A percentile compares a stretch with the other conserved stretches of the same genome.
Evolutionary conservation across 1,284 basidiomycete species (phyloP).

Genomic region (Ceratobasidium sp.): DNA sequence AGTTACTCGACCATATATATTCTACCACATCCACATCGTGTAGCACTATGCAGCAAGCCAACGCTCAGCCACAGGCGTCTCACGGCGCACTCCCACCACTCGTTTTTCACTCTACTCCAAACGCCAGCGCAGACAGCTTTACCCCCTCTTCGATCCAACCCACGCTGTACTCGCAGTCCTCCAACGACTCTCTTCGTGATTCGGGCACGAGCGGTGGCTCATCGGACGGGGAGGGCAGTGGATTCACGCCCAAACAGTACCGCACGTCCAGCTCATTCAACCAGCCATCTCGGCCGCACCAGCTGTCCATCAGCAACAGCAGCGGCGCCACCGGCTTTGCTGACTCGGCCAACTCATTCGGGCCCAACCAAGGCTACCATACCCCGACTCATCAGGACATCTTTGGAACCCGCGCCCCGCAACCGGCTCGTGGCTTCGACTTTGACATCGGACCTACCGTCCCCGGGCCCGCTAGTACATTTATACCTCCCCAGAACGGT

Average conservation of each 20-base stretch:
- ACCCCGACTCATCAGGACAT: constrained; percentile 44
- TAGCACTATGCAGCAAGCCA: constrained; percentile 29
- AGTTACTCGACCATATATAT: neutral
- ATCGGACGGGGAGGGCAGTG: constrained; percentile 36
- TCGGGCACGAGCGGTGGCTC: constrained; percentile 22
- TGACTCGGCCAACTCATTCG: constrained; percentile 23
- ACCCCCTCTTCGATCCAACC: constrained; percentile 10
- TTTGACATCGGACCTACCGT: constrained; percentile 40
- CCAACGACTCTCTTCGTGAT: constrained; percentile 42
- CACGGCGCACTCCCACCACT: constrained; percentile 41
- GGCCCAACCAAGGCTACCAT: constrained; percentile 30
- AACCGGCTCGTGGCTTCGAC: constrained; percentile 25
- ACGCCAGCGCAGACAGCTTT: constrained; percentile 34
- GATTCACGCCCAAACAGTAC: constrained; percentile 42
- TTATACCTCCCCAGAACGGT: constrained; percentile 29
- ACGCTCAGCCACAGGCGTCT: constrained; percentile 35
- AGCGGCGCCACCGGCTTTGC: constrained; percentile 27
- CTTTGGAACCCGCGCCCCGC: constrained; percentile 36
- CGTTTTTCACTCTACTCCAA: constrained; percentile 35
- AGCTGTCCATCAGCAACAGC: constrained; percentile 36
- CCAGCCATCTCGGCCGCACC: constrained; percentile 28
- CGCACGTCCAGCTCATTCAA: constrained; percentile 40
- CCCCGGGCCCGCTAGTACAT: constrained; percentile 32
- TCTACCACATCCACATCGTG: neutral
- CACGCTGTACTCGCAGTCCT: constrained; percentile 28